Percentiles rank a stretch among this genome's conserved stretches.
These are phyloP conservation scores for Bipolaris gigantea DNA, from an alignment of 2,329 filamentous ascomycete genomes.

Conservation along the genomic window DNA sequence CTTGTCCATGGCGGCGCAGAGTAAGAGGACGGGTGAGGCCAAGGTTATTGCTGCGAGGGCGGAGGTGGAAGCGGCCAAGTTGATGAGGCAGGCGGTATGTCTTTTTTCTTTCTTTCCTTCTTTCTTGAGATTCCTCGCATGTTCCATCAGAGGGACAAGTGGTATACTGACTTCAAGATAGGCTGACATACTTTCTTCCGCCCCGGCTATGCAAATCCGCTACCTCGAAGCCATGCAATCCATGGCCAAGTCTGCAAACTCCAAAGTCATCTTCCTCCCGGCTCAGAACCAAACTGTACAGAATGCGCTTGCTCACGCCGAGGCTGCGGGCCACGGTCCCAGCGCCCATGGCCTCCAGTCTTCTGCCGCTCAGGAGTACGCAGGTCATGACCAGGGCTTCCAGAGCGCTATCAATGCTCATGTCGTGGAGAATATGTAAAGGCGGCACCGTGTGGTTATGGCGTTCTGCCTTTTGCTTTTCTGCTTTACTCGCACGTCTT, in stretches of 20 bases:
- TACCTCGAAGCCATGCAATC: conserved; percentile 98
- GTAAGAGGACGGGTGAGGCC: conserved; percentile 96
- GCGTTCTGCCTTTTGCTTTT: too few relatives aligned
- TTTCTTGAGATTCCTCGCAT: too few relatives aligned
- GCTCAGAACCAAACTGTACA: conserved; percentile 55
- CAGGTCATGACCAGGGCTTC: conserved; percentile 59
- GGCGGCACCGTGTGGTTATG: too few relatives aligned
- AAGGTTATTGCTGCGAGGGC: conserved; percentile 98
- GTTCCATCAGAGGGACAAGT: not conserved
- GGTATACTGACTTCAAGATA: not conserved
- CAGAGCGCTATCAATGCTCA: conserved; percentile 79
- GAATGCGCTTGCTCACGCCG: conserved; percentile 53
- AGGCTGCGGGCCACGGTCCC: conserved; percentile 59
- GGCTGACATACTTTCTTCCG: conserved; percentile 76
- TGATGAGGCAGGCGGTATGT: conserved; percentile 61
- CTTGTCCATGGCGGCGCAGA: conserved; percentile 96
- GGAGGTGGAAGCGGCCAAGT: conserved; percentile 87
- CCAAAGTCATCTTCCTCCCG: conserved; percentile 61
- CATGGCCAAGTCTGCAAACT: conserved; percentile 93
- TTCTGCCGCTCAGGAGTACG: conserved; percentile 38
- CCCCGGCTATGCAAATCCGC: conserved; percentile 76
- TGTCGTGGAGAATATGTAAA: conserved; percentile 80
- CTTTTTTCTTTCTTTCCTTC: not conserved
- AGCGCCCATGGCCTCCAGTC: conserved; percentile 48
- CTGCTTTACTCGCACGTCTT: too few relatives aligned